Evolutionary conservation across 257 asterid genomes (phyloP).

Genomic region (Primulina tabacum): DNA sequence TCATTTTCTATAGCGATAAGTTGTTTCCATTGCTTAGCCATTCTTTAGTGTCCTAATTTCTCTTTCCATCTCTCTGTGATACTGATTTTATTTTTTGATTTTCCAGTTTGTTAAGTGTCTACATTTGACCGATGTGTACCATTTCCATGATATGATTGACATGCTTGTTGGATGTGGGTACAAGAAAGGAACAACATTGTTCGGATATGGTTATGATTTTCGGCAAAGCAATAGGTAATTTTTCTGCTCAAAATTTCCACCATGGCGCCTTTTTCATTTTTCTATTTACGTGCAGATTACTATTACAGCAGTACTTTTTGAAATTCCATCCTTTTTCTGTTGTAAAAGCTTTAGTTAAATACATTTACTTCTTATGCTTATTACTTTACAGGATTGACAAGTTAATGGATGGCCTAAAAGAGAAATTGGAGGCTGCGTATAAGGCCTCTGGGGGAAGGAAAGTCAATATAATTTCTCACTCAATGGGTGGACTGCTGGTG

Average conservation of each 20-base stretch:
- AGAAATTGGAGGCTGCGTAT: constrained; percentile 68
- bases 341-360: background rate
- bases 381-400: constrained; percentile 62
- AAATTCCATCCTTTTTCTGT: constrained; percentile 4
- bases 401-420: constrained; percentile 63
- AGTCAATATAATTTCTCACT: constrained; percentile 79
- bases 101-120: constrained; percentile 71
- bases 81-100: constrained; percentile 12
- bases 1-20: constrained; percentile 12
- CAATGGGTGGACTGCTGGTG: constrained; percentile 89
- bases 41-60: background rate
- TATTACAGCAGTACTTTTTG: background rate
- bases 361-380: constrained; percentile 11
- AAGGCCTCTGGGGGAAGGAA: constrained; percentile 93
- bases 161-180: constrained; percentile 98
- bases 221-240: constrained; percentile 94
- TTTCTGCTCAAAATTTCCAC: constrained; percentile 21
- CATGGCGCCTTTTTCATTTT: background rate
- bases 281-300: background rate
- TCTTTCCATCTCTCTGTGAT: background rate
- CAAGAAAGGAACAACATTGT: constrained; percentile 80
- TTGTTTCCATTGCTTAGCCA: constrained; percentile 1
- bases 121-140: constrained; percentile 62
- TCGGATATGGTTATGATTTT: constrained; percentile 91
- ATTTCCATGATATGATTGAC: constrained; percentile 90